A percentile compares a stretch with the other conserved stretches of the same genome.
These are phyloP conservation scores for Sanguinoderma infundibulare DNA, from an alignment of 1,284 basidiomycete genomes.

Conservation along the genomic window DNA sequence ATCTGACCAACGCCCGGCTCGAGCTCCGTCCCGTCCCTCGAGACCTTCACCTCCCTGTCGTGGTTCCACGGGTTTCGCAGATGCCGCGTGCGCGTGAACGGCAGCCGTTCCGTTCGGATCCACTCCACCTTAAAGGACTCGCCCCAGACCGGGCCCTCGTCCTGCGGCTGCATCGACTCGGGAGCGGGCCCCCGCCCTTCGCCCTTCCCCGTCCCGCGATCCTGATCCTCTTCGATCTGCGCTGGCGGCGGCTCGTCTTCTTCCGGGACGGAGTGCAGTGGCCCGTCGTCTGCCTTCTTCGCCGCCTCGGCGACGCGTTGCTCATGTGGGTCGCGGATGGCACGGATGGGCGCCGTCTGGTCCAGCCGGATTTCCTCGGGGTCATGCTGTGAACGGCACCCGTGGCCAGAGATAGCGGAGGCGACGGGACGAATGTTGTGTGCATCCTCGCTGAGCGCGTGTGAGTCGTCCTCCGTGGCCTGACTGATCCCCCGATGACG, in stretches of 20 bases:
- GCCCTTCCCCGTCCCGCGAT: slow-evolving; percentile 7
- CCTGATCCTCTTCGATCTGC: not conserved
- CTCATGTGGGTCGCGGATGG: slow-evolving; percentile 34
- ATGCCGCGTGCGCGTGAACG: slow-evolving; percentile 80
- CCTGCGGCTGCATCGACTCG: too few relatives aligned
- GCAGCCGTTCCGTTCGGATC: slow-evolving; percentile 76
- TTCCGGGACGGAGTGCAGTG: slow-evolving; percentile 29
- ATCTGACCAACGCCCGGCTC: slow-evolving; percentile 81
- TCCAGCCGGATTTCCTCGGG: slow-evolving; percentile 46
- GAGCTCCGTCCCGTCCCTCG: slow-evolving; percentile 90
- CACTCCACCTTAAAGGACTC: slow-evolving; percentile 86
- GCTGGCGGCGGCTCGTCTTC: slow-evolving; percentile 25
- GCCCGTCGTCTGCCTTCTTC: slow-evolving; percentile 13
- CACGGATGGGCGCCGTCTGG: slow-evolving; percentile 44
- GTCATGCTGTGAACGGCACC: slow-evolving; percentile 4
- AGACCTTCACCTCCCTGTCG: slow-evolving; percentile 89
- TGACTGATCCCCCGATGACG: slow-evolving; percentile 41
- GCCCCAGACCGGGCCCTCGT: slow-evolving; percentile 58
- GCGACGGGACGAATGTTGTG: slow-evolving; percentile 7
- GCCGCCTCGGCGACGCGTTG: slow-evolving; percentile 11
- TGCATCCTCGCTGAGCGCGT: slow-evolving; percentile 37
- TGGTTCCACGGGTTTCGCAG: slow-evolving; percentile 94
- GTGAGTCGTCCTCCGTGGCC: slow-evolving; percentile 19
- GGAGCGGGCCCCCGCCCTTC: slow-evolving; percentile 13
- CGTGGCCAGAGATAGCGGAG: slow-evolving; percentile 12